Evolutionary conservation across 1,139 yeast genomes (phyloP).

Genomic region (Sugiyamaella novakii): DNA sequence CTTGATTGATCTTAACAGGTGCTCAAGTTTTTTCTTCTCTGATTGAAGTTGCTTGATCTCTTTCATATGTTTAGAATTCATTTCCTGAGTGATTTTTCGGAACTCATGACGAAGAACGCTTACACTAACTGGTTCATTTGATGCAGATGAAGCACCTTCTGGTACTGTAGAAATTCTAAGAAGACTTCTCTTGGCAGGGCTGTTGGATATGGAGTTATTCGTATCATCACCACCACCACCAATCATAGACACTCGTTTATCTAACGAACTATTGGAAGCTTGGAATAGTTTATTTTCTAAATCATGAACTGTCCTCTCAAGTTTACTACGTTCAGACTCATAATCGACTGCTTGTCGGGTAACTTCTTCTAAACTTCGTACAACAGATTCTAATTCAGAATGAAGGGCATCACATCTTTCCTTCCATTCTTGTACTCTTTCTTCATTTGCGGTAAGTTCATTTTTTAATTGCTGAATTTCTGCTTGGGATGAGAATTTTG

Average conservation of each 20-base stretch:
- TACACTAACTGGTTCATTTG: slow-evolving; percentile 33
- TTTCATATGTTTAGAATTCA: slow-evolving; percentile 61
- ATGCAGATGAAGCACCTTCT: slow-evolving; percentile 5
- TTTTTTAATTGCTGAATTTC: slow-evolving; percentile 35
- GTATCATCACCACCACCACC: slow-evolving; percentile 18
- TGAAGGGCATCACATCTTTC: slow-evolving; percentile 39
- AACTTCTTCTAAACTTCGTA: slow-evolving; percentile 41
- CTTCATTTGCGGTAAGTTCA: slow-evolving; percentile 35
- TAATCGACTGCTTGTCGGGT: slow-evolving; percentile 43
- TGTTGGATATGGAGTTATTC: neutral
- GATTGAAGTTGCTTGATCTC: slow-evolving; percentile 60
- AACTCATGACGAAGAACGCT: slow-evolving; percentile 65
- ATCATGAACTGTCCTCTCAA: slow-evolving; percentile 36
- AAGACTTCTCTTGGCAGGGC: slow-evolving; percentile 7
- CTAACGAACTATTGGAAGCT: slow-evolving; percentile 27
- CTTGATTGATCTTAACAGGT: slow-evolving; percentile 39
- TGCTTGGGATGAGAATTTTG: slow-evolving; percentile 36
- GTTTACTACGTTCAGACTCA: slow-evolving; percentile 40
- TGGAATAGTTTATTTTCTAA: slow-evolving; percentile 34
- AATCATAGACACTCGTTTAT: slow-evolving; percentile 34
- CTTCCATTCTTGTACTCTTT: slow-evolving; percentile 38
- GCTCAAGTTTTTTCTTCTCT: slow-evolving; percentile 56
- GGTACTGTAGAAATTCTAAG: slow-evolving; percentile 11
- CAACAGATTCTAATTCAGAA: slow-evolving; percentile 39
- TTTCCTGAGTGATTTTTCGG: slow-evolving; percentile 63